Conservation (phyloP, 2,329 filamentous ascomycete species). For the Talaromyces sp. region DNA sequence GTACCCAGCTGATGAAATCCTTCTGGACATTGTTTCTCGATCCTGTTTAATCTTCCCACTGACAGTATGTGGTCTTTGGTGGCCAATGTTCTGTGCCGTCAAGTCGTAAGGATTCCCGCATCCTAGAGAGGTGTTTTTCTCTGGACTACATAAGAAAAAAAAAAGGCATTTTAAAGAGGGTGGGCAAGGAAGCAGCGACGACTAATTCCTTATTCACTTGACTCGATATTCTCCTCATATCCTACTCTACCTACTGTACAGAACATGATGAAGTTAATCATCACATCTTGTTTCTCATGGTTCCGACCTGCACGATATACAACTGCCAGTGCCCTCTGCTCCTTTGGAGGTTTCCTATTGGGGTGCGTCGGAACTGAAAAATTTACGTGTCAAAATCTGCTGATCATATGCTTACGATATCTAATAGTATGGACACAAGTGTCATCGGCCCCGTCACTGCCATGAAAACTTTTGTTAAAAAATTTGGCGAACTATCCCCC, state of each 20-base stretch:
- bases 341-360: neutral
- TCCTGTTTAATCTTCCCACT: neutral
- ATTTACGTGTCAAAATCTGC: neutral
- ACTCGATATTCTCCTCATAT: neutral
- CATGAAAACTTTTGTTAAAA: slow-evolving; percentile 52
- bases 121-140: neutral
- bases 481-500: slow-evolving; percentile 52
- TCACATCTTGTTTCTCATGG: neutral
- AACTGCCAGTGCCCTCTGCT: neutral
- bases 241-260: neutral
- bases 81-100: neutral
- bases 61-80: neutral
- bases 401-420: neutral
- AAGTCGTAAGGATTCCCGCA: neutral
- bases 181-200: neutral
- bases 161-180: neutral
- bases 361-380: neutral
- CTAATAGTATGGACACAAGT: slow-evolving; percentile 44
- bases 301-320: neutral
- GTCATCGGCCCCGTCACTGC: slow-evolving; percentile 59
- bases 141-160: neutral
- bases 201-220: neutral
- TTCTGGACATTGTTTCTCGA: neutral
- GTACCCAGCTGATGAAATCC: neutral
- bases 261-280: neutral